A percentile compares a stretch with the other conserved stretches of the same genome.
These are phyloP conservation scores for Puya raimondii DNA, from an alignment of 176 grass and related monocot genomes.

Conservation along the genomic window DNA sequence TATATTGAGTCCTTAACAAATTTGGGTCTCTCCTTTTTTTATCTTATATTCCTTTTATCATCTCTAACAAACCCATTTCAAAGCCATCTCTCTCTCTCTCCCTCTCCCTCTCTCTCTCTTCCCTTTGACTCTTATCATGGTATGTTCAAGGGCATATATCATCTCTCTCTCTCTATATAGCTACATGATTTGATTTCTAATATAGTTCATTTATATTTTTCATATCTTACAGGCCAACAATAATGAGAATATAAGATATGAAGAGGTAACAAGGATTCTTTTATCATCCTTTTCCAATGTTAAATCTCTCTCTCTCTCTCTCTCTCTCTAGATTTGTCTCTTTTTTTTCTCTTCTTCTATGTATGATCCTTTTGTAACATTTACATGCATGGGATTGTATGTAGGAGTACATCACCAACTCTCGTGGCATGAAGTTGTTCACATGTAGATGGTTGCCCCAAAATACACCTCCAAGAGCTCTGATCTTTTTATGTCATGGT, in stretches of 20 bases:
- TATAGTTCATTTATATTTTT: neutral
- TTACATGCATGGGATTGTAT: too few relatives aligned
- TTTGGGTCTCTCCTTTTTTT: neutral
- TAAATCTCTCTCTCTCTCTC: too few relatives aligned
- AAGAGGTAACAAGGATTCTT: neutral
- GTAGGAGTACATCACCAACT: conserved; percentile 49
- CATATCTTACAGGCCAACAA: conserved; percentile 11
- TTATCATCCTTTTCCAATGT: too few relatives aligned
- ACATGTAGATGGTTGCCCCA: conserved; percentile 39
- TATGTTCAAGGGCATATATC: conserved; percentile 18
- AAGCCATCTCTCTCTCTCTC: neutral
- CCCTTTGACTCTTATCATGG: conserved; percentile 4
- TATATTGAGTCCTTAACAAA: too few relatives aligned
- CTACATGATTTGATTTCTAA: too few relatives aligned
- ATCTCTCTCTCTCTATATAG: neutral
- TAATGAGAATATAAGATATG: conserved; percentile 14
- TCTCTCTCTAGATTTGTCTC: too few relatives aligned
- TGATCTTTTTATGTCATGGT: conserved; percentile 57
- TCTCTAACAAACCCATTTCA: neutral
- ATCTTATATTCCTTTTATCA: neutral
- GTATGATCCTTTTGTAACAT: neutral
- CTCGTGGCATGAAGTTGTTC: conserved; percentile 38
- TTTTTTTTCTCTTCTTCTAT: neutral
- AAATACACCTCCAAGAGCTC: conserved; percentile 33
- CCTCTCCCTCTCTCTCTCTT: neutral